Evolutionary conservation across 495 filamentous ascomycete species (phyloP).

Genomic region (Daldinia grandis): DNA sequence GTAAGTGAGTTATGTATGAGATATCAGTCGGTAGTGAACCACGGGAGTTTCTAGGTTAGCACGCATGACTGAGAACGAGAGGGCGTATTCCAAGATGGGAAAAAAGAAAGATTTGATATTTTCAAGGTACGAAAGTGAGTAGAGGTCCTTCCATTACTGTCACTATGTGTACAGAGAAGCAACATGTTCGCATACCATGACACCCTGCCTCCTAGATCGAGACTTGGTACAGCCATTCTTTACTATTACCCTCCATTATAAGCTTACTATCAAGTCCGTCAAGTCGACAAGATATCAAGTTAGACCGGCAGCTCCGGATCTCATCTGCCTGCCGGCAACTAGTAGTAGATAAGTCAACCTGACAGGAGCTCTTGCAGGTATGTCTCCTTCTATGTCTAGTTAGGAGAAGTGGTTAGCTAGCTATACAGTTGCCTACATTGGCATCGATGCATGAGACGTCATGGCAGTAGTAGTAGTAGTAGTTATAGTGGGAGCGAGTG

Average conservation of each 20-base stretch:
- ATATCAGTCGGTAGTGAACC: not conserved
- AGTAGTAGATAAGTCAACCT: not conserved
- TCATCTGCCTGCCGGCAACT: not conserved
- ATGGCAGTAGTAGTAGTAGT: not conserved
- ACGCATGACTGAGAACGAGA: not conserved
- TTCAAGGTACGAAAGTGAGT: not conserved
- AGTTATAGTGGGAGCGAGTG: conserved; percentile 1
- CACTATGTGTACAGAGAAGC: not conserved
- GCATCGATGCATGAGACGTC: not conserved
- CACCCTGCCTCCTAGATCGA: not conserved
- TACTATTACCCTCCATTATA: conserved; percentile 5
- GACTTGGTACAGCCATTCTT: not conserved
- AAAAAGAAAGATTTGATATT: conserved; percentile 1
- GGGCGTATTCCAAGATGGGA: not conserved
- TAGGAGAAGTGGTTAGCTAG: conserved; percentile 1
- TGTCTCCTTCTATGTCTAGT: conserved; percentile 15
- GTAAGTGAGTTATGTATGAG: not conserved
- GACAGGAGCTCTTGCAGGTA: not conserved
- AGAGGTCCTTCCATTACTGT: not conserved
- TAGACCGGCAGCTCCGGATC: not conserved
- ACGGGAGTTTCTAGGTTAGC: not conserved
- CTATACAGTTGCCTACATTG: not conserved
- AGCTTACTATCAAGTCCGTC: conserved; percentile 28
- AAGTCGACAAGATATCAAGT: not conserved
- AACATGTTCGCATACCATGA: not conserved